phyloP scores from a whole-genome alignment of 768 basidiomycete species.

The Boletus rubroflammeus region DNA sequence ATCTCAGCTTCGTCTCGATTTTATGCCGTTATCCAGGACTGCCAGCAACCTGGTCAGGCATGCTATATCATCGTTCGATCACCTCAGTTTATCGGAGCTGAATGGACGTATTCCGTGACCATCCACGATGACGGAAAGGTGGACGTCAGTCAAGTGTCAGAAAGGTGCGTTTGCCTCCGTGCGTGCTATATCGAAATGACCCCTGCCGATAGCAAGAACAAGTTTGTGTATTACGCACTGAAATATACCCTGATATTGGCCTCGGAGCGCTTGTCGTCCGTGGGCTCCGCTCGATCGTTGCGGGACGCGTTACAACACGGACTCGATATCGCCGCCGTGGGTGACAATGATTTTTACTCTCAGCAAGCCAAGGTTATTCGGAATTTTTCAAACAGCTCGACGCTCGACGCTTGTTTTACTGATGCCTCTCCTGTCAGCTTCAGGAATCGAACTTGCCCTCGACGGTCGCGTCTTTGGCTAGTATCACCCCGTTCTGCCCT shows the following conservation, averaged over 20 bases:
- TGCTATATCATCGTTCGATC: constrained; percentile 71
- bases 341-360: constrained; percentile 98
- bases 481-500: constrained; percentile 72
- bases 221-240: constrained; percentile 90
- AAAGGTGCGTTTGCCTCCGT: constrained; percentile 16
- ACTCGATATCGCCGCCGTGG: constrained; percentile 78
- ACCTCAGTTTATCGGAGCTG: constrained; percentile 83
- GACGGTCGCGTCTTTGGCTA: constrained; percentile 57
- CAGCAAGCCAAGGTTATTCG: constrained; percentile 72
- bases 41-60: constrained; percentile 21
- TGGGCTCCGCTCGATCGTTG: constrained; percentile 41
- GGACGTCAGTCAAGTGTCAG: constrained; percentile 20
- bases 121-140: constrained; percentile 32
- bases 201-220: constrained; percentile 58
- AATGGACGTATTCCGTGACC: constrained; percentile 66
- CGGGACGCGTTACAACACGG: constrained; percentile 44
- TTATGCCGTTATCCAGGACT: constrained; percentile 67
- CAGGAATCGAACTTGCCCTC: constrained; percentile 56
- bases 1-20: constrained; percentile 93
- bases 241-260: constrained; percentile 70
- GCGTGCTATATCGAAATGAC: background rate
- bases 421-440: constrained; percentile 44
- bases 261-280: constrained; percentile 39
- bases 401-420: background rate
- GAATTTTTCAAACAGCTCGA: background rate